Evolutionary conservation across 1,139 yeast species (phyloP).

Genomic region (Kurtzmaniella quercitrusa): DNA sequence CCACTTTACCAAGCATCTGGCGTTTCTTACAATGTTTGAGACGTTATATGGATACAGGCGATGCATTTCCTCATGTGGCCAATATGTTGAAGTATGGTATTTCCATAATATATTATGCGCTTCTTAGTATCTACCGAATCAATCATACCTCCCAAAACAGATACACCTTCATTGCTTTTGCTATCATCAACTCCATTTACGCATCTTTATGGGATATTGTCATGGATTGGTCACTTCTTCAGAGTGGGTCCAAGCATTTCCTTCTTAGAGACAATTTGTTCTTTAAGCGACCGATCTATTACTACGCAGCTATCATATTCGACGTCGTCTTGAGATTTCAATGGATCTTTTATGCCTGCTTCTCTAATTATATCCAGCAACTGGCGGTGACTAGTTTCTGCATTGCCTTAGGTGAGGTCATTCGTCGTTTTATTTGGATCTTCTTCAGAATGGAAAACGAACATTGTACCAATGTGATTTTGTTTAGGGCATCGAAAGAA

Average conservation of each 20-base stretch:
- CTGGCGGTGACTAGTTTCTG: slow-evolving; percentile 86
- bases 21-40: slow-evolving; percentile 86
- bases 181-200: slow-evolving; percentile 64
- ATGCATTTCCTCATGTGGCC: slow-evolving; percentile 96
- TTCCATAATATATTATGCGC: slow-evolving; percentile 63
- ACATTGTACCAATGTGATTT: slow-evolving; percentile 82
- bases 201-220: slow-evolving; percentile 82
- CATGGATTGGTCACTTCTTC: slow-evolving; percentile 94
- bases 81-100: slow-evolving; percentile 75
- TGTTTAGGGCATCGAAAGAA: slow-evolving; percentile 84
- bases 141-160: slow-evolving; percentile 40
- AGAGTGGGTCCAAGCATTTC: slow-evolving; percentile 53
- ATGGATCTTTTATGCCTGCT: slow-evolving; percentile 82
- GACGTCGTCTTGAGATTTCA: slow-evolving; percentile 79
- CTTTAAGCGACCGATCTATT: slow-evolving; percentile 51
- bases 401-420: slow-evolving; percentile 75
- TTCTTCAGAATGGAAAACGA: slow-evolving; percentile 93
- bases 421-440: slow-evolving; percentile 84
- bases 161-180: slow-evolving; percentile 67
- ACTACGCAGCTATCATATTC: slow-evolving; percentile 68
- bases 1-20: slow-evolving; percentile 85
- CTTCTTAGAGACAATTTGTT: slow-evolving; percentile 70
- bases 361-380: slow-evolving; percentile 74
- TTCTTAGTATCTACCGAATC: slow-evolving; percentile 79
- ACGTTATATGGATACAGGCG: slow-evolving; percentile 90